Percentiles rank a stretch among this genome's conserved stretches.
Conservation (phyloP, 306 rosid species). For the Myrica gale region DNA sequence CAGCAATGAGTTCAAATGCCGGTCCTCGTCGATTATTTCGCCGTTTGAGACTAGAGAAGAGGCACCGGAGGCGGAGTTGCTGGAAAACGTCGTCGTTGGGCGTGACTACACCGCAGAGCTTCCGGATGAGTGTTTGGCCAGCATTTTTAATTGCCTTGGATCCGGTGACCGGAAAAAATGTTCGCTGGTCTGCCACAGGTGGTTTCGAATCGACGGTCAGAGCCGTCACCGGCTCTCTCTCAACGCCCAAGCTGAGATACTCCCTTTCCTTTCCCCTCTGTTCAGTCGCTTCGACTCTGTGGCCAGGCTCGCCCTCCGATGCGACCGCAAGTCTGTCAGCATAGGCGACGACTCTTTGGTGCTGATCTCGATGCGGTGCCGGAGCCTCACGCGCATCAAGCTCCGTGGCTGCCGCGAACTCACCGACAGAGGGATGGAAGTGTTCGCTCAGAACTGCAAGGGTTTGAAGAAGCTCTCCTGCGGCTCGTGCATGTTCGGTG, state of each 20-base stretch:
- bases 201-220: conserved; percentile 87
- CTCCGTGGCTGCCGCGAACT: conserved; percentile 85
- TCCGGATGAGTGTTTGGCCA: conserved; percentile 86
- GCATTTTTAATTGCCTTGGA: conserved; percentile 69
- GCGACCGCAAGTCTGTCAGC: conserved; percentile 84
- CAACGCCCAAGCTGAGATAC: conserved; percentile 62
- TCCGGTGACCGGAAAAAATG: conserved; percentile 78
- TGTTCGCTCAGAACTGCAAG: conserved; percentile 76
- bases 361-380: conserved; percentile 72
- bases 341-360: conserved; percentile 68
- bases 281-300: conserved; percentile 89
- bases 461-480: conserved; percentile 93
- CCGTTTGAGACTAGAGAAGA: too few species aligned
- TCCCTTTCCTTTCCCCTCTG: conserved; percentile 46
- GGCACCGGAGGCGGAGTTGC: too few species aligned
- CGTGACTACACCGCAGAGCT: conserved; percentile 71
- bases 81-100: neutral
- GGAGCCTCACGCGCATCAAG: conserved; percentile 86
- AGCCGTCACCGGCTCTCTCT: conserved; percentile 90
- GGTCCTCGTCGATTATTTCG: too few species aligned
- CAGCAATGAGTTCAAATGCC: too few species aligned
- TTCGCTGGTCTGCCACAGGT: conserved; percentile 87
- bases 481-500: conserved; percentile 87
- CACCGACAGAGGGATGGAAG: conserved; percentile 76
- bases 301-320: conserved; percentile 81